Conservation (phyloP, 1,284 basidiomycete species). For the Trametes hirsuta region DNA sequence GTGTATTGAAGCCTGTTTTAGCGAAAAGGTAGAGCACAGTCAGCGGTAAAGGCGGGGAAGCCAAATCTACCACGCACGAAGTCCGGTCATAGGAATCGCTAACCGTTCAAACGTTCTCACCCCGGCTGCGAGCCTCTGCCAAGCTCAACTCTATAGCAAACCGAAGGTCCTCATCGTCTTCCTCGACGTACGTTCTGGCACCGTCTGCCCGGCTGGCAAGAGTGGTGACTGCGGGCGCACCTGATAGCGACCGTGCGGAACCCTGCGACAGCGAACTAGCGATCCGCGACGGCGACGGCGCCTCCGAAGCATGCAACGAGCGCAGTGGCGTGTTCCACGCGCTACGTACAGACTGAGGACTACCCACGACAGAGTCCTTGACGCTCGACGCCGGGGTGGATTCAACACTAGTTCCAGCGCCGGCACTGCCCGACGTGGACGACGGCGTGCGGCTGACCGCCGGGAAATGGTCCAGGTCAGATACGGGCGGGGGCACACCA, state of each 20-base stretch:
- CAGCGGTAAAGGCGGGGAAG: neutral
- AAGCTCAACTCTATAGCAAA: slow-evolving; percentile 39
- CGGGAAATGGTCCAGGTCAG: slow-evolving; percentile 29
- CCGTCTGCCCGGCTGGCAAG: neutral
- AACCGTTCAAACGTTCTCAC: slow-evolving; percentile 30
- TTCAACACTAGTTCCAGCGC: slow-evolving; percentile 4
- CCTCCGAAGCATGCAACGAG: slow-evolving; percentile 27
- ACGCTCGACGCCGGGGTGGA: slow-evolving; percentile 21
- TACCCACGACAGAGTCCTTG: slow-evolving; percentile 27
- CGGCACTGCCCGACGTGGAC: slow-evolving; percentile 13
- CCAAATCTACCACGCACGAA: neutral
- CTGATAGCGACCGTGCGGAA: slow-evolving; percentile 11
- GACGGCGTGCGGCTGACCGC: slow-evolving; percentile 29
- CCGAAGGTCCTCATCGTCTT: slow-evolving; percentile 33
- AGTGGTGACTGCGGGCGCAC: neutral
- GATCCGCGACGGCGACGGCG: slow-evolving; percentile 25
- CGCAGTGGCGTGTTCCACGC: slow-evolving; percentile 39
- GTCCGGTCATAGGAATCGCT: neutral
- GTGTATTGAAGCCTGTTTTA: too few relatives aligned
- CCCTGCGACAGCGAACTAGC: slow-evolving; percentile 18
- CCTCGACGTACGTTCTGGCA: slow-evolving; percentile 10
- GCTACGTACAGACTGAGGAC: slow-evolving; percentile 30
- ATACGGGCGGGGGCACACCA: slow-evolving; percentile 4
- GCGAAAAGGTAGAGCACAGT: neutral
- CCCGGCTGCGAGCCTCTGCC: slow-evolving; percentile 37